These are phyloP conservation scores for Rhazya stricta DNA, from an alignment of 257 asterid genomes.

Conservation along the genomic window DNA sequence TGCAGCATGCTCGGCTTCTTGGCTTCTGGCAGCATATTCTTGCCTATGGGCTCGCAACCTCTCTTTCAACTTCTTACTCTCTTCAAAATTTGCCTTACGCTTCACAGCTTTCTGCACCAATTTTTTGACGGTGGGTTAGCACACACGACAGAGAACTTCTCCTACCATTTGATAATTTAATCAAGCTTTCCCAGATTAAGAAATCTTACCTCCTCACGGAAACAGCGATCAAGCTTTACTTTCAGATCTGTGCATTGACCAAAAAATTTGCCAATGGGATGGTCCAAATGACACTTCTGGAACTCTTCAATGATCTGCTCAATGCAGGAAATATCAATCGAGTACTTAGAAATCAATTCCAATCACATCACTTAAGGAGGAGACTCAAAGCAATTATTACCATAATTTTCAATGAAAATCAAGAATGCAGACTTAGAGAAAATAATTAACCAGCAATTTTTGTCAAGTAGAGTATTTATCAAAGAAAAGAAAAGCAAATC, in stretches of 20 bases:
- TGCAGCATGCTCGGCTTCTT: constrained; percentile 19
- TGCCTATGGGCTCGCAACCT: constrained; percentile 38
- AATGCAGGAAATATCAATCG: not conserved
- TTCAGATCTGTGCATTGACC: constrained; percentile 70
- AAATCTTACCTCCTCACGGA: constrained; percentile 66
- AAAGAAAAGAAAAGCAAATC: not conserved
- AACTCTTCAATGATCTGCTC: constrained; percentile 63
- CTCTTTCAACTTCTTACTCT: constrained; percentile 63
- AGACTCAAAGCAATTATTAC: not conserved
- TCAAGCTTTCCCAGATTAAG: not conserved
- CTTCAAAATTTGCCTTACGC: constrained; percentile 79
- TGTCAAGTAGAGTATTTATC: not conserved
- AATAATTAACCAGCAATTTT: not conserved
- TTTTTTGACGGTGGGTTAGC: not conserved
- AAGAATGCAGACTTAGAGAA: not conserved
- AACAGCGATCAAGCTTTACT: constrained; percentile 65
- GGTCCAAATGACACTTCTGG: constrained; percentile 70
- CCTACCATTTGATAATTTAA: not conserved
- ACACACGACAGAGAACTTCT: not conserved
- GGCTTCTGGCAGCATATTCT: constrained; percentile 27
- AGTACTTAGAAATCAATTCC: not conserved
- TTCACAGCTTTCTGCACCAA: constrained; percentile 67
- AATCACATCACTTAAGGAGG: not conserved
- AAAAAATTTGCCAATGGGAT: constrained; percentile 70
- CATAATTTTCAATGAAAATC: not conserved